Evolutionary conservation across 257 asterid genomes (phyloP).

Genomic region (Solanum appendiculatum): DNA sequence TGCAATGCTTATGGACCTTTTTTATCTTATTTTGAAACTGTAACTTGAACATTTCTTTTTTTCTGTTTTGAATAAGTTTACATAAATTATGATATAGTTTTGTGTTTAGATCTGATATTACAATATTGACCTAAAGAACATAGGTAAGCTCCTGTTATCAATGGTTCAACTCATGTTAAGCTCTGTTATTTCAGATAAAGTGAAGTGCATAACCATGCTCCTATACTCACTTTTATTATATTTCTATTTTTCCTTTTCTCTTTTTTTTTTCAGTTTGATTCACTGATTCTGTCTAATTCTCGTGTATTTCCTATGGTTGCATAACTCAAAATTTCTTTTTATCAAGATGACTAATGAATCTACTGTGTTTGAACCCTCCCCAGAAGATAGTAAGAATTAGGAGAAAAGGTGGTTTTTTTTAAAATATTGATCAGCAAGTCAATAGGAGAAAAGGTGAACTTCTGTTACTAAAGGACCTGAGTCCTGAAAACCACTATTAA

Average conservation of each 20-base stretch:
- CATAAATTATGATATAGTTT: background rate
- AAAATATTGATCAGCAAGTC: background rate
- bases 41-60: background rate
- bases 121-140: background rate
- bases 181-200: background rate
- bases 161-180: background rate
- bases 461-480: background rate
- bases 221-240: background rate
- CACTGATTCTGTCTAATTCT: background rate
- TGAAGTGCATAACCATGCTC: background rate
- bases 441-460: background rate
- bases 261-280: background rate
- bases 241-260: background rate
- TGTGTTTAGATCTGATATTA: background rate
- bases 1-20: background rate
- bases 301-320: background rate
- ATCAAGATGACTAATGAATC: background rate
- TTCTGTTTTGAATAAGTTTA: background rate
- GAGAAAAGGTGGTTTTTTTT: background rate
- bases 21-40: rapidly evolving
- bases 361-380: background rate
- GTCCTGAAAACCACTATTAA: background rate
- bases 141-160: background rate
- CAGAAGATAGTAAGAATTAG: background rate
- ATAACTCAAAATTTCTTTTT: background rate